These are phyloP conservation scores for Exophiala spinifera DNA, from an alignment of 2,329 filamentous ascomycete species.

Conservation along the genomic window DNA sequence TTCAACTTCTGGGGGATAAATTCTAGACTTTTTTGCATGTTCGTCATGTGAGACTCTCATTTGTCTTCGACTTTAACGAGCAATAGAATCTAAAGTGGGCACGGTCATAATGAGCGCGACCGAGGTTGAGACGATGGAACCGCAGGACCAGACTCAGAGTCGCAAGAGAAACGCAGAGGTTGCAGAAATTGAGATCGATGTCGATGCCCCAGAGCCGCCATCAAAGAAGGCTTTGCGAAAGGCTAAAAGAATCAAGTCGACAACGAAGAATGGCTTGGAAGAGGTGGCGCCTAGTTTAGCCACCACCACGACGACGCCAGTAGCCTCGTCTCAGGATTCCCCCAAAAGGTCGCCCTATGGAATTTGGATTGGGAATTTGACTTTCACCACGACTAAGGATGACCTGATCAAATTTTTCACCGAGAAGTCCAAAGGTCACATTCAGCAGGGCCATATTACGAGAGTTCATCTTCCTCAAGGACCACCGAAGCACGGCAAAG, in stretches of 20 bases:
- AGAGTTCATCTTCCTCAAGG: conserved; percentile 74
- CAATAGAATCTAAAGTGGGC: not conserved
- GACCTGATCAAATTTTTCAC: conserved; percentile 75
- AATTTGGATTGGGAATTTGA: conserved; percentile 93
- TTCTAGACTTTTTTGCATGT: not conserved
- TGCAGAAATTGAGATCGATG: conserved; percentile 78
- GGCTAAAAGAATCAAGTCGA: conserved; percentile 66
- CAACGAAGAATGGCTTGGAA: conserved; percentile 4
- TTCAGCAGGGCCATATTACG: conserved; percentile 68
- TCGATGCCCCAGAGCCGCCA: conserved; percentile 84
- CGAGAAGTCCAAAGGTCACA: conserved; percentile 30
- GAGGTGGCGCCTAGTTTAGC: conserved; percentile 34
- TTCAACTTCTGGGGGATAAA: conserved; percentile 7
- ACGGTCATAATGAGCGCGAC: conserved; percentile 22
- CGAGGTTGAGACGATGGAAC: not conserved
- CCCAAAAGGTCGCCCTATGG: conserved; percentile 69
- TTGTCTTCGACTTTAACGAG: not conserved
- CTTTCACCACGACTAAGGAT: conserved; percentile 73
- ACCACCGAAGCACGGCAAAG: conserved; percentile 50
- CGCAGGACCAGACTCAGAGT: not conserved
- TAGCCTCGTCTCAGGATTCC: conserved; percentile 36
- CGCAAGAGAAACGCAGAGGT: conserved; percentile 25
- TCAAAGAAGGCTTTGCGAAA: conserved; percentile 91
- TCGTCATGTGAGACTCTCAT: not conserved
- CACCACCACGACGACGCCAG: not conserved